Conservation (phyloP, 306 rosid species). For the Gillenia trifoliata region DNA sequence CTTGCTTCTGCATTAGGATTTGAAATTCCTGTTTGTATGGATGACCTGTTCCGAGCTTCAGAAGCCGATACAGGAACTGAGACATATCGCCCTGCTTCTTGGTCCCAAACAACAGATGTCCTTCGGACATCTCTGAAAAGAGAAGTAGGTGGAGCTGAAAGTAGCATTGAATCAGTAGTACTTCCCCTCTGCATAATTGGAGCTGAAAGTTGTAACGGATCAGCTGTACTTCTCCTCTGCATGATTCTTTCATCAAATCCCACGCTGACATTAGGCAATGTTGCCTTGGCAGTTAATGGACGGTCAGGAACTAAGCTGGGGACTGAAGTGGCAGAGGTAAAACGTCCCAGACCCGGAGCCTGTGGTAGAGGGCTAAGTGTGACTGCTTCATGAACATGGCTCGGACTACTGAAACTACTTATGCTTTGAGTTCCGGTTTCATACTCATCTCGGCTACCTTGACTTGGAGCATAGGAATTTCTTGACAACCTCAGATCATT, state of each 20-base stretch:
- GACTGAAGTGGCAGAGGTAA: constrained; percentile 42
- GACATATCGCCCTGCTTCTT: constrained; percentile 97
- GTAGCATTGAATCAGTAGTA: constrained; percentile 52
- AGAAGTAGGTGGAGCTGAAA: constrained; percentile 62
- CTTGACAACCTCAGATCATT: constrained; percentile 57
- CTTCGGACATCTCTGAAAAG: constrained; percentile 85
- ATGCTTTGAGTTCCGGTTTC: constrained; percentile 95
- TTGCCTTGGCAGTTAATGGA: constrained; percentile 51
- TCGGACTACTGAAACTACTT: constrained; percentile 95
- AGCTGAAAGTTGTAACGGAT: constrained; percentile 58
- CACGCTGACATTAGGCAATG: constrained; percentile 42
- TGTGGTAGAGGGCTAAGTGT: constrained; percentile 91
- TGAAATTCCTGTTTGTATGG: constrained; percentile 48
- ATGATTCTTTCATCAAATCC: constrained; percentile 65
- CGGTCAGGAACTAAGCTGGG: constrained; percentile 60
- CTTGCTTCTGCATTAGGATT: constrained; percentile 48
- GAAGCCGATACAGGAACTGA: constrained; percentile 76
- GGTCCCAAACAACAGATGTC: constrained; percentile 98
- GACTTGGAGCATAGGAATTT: constrained; percentile 72
- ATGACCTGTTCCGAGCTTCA: constrained; percentile 62
- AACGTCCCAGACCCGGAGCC: constrained; percentile 58
- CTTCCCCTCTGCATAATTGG: constrained; percentile 46
- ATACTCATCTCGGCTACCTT: constrained; percentile 84
- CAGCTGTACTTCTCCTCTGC: constrained; percentile 49
- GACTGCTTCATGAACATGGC: constrained; percentile 81